phyloP scores from a whole-genome alignment of 495 filamentous ascomycete species.

The Sphaerosporella brunnea region DNA sequence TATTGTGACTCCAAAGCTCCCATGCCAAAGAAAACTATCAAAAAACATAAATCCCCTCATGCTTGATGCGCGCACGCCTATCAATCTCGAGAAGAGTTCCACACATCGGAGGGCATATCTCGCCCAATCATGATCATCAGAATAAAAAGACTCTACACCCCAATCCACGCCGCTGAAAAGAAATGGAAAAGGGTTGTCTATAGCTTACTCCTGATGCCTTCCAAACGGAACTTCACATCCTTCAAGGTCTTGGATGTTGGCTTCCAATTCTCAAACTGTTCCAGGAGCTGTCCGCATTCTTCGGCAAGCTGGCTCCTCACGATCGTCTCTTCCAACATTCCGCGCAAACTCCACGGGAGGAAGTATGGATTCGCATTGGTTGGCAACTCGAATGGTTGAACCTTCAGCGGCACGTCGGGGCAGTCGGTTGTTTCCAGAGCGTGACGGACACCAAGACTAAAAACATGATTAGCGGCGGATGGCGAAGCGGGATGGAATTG shows the following conservation, averaged over 20 bases:
- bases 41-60: too few relatives aligned
- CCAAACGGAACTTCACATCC: slow-evolving; percentile 88
- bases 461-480: slow-evolving; percentile 13
- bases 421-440: slow-evolving; percentile 66
- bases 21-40: too few relatives aligned
- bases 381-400: slow-evolving; percentile 34
- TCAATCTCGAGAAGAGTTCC: too few relatives aligned
- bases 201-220: slow-evolving; percentile 45
- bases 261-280: slow-evolving; percentile 87
- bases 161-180: too few relatives aligned
- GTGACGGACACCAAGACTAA: slow-evolving; percentile 61
- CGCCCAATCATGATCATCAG: too few relatives aligned
- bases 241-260: slow-evolving; percentile 74
- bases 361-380: slow-evolving; percentile 53
- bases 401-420: slow-evolving; percentile 35
- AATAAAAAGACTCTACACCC: too few relatives aligned
- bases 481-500: neutral
- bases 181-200: slow-evolving; percentile 43
- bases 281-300: slow-evolving; percentile 63
- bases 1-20: too few relatives aligned
- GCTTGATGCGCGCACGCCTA: too few relatives aligned
- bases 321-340: slow-evolving; percentile 77
- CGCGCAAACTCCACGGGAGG: slow-evolving; percentile 85
- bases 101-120: too few relatives aligned
- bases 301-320: slow-evolving; percentile 59